These are phyloP conservation scores for Sclerotinia sclerotiorum DNA, from an alignment of 2,329 filamentous ascomycete species.

Conservation along the genomic window DNA sequence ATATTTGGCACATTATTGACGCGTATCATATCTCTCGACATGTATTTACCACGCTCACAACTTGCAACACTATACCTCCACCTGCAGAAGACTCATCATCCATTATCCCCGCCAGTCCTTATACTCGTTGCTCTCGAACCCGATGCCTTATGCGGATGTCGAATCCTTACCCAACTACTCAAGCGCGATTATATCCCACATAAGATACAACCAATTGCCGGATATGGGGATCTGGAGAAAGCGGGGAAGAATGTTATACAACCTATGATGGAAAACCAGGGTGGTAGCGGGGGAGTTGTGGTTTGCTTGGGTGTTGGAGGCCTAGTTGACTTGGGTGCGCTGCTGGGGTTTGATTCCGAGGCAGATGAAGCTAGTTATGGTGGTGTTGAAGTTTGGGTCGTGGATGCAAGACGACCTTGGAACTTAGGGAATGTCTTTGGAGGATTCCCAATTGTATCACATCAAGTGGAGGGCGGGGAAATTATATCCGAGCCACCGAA, in stretches of 20 bases:
- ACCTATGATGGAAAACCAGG: conserved; percentile 82
- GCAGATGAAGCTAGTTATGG: conserved; percentile 66
- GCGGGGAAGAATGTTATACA: conserved; percentile 75
- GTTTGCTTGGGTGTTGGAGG: conserved; percentile 92
- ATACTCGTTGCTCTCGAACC: conserved; percentile 92
- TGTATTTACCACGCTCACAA: conserved; percentile 92
- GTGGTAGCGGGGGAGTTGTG: conserved; percentile 84
- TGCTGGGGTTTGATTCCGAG: conserved; percentile 72
- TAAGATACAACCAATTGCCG: conserved; percentile 92
- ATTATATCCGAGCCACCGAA: conserved; percentile 50
- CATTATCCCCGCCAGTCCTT: conserved; percentile 86
- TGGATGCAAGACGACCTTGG: conserved; percentile 91
- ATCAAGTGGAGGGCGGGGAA: conserved; percentile 47
- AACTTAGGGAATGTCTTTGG: conserved; percentile 93
- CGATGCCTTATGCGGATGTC: conserved; percentile 91
- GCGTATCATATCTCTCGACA: conserved; percentile 44
- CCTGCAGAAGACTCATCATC: conserved; percentile 81
- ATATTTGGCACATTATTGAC: conserved; percentile 26
- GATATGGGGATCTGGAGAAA: conserved; percentile 84
- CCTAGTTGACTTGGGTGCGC: conserved; percentile 79
- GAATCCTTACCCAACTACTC: conserved; percentile 87
- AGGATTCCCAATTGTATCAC: conserved; percentile 55
- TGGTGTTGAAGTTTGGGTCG: conserved; percentile 92
- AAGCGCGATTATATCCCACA: conserved; percentile 97
- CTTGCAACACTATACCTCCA: conserved; percentile 90